Base-by-base conservation (phyloP, 225 moss, liverwort and hornwort genomes). In the Pseudoscleropodium purum region DNA sequence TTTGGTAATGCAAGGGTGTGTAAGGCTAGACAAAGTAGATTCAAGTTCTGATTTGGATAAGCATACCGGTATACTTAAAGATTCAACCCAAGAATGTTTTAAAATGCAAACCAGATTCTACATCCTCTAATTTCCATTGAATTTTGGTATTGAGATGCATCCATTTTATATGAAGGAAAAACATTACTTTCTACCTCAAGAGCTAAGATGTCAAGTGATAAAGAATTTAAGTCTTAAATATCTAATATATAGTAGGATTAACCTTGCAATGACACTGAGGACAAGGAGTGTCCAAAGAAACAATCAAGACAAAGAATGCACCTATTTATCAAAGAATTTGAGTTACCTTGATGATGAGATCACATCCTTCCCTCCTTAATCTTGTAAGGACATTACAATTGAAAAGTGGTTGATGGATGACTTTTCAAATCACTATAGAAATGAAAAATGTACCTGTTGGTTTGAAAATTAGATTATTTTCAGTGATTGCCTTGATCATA, bases 351-450 rank as follows among this genome's bases (percentile, higher is more conserved):
- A 17, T 45, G 6, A 17, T 45, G 45, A 8, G 39, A 4, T 0
- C 1, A 0, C 24, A 39, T 70, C 39, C 4, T 70, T 39, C 8
- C 2, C 0, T 1, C 0, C 4, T 70, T 24, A 39, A 13, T 4
- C 4, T 7, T n/a, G 4, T 24, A 24, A n/a, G 2, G 24, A 39
- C 1, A 0, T 0, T 69, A 4, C 39, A 69, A 39, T 2, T 2
- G 0, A 23, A n/a, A 69, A 69, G 13, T n/a, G 4, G 6, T 1
- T 0, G 0, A 15, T 72, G 27, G 9, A 43, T 27, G 16, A 41
- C 15, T 41, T 43, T 27, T 8, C 1, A 70, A 7, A 72, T 72
- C 27, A 47, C 9, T 47, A 8, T 8, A 47, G 47, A 47, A 47
- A 47, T 47, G 47, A 47, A 47, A 47, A 7, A 10, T 47, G 47